These are phyloP conservation scores for Epipyxis sp. DNA, from an alignment of 108 stramenopile genomes.

Conservation along the genomic window DNA sequence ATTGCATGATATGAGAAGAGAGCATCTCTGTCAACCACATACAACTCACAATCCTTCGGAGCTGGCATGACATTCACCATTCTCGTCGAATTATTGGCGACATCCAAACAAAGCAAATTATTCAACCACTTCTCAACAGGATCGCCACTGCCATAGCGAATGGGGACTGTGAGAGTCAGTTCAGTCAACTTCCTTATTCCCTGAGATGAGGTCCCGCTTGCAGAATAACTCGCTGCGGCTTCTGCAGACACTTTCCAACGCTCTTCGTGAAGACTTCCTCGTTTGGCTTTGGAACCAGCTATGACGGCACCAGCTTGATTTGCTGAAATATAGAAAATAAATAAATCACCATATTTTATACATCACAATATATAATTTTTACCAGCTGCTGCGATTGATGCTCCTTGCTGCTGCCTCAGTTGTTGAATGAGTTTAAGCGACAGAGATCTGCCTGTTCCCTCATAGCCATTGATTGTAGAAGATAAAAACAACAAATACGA, in stretches of 20 bases:
- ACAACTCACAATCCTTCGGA: slow-evolving; percentile 87
- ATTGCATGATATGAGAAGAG: slow-evolving; percentile 95
- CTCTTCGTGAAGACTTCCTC: slow-evolving; percentile 70
- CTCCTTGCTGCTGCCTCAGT: slow-evolving; percentile 67
- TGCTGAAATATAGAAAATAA: slow-evolving; percentile 10
- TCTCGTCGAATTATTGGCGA: slow-evolving; percentile 40
- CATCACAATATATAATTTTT: slow-evolving; percentile 32
- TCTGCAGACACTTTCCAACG: slow-evolving; percentile 46
- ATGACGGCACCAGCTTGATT: slow-evolving; percentile 35
- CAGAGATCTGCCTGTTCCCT: slow-evolving; percentile 94
- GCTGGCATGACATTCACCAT: slow-evolving; percentile 77
- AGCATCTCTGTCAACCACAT: slow-evolving; percentile 93
- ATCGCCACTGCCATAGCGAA: slow-evolving; percentile 87
- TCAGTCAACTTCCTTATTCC: slow-evolving; percentile 57
- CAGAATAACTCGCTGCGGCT: slow-evolving; percentile 34
- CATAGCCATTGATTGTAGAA: slow-evolving; percentile 98
- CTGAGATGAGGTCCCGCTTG: slow-evolving; percentile 34
- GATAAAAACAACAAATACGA: slow-evolving; percentile 78
- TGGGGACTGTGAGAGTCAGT: slow-evolving; percentile 83
- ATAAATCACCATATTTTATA: neutral
- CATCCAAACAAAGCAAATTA: slow-evolving; percentile 87
- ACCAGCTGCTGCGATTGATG: slow-evolving; percentile 34
- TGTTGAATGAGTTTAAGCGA: slow-evolving; percentile 95
- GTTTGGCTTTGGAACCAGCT: slow-evolving; percentile 28
- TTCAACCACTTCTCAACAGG: slow-evolving; percentile 93